Evolutionary conservation across 2,329 filamentous ascomycete genomes (phyloP), one percentile per base, ranked within the genome.

Genomic region (Fusarium sp.): DNA sequence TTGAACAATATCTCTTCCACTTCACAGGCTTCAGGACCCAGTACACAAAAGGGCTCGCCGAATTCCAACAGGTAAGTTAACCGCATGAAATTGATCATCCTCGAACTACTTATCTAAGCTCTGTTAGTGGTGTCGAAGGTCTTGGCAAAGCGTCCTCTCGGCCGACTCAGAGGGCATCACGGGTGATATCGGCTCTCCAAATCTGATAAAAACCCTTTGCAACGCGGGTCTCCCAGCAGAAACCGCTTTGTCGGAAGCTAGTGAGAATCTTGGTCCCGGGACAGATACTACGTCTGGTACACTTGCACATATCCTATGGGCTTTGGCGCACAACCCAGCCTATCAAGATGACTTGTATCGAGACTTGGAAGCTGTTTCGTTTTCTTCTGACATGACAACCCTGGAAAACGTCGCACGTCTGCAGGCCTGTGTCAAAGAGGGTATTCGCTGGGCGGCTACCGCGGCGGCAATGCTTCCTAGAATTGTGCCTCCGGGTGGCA

Each of bases 281-380:
- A 77, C 75, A 3, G 75, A 77, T 33, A 77, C 76, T 3, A 77
- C 76, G 1, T 76, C 74, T 3, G 74, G 66, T 20, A 73, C 75
- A 1, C 60, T 76, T 14, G 75, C 75, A 3, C 75, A 77, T 47
- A 75, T 75, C 9, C 40, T 78, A 2, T 78, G 66, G 50, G 76
- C 71, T 6, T 58, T 77, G 1, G 67, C 73, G 6, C 66, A 69
- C 13, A 76, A 77, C 37, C 33, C 47, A 0, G 19, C n/a, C 1
- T 76, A 67, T 11, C 75, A 77, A 47, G 56, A 72, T 6, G 59
- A 55, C 4, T 43, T 77, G 7, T 68, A 71, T 17, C 33, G 68
- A 30, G 70, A 73, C n/a, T 55, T 77, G 22, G 51, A 48, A 3
- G 20, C 14, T 6, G 43, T 57, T 5, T 39, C 33, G 4, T 49